Evolutionary conservation across 164 flowering plant species (phyloP), one percentile per base, ranked within the genome.

Genomic region (Amborella trichopoda): DNA sequence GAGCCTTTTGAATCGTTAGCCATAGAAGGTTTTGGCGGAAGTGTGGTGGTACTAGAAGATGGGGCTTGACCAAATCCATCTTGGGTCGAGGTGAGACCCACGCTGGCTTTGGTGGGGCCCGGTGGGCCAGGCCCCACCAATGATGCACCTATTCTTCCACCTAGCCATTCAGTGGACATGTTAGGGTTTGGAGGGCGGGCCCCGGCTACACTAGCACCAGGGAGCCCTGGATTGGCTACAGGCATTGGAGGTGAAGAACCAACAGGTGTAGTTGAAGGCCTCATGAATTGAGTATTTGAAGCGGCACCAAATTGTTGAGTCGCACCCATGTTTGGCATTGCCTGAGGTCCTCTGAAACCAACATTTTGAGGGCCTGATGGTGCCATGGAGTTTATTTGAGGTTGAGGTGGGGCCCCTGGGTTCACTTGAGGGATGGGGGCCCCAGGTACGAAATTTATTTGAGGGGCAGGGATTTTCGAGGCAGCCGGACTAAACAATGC

Each of bases 391-490:
- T 16, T 16, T 16, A 38, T 38, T 21, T 37, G 40, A 26, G 68
- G 54, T 19, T 65, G 54, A 44, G 81, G 56, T 21, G 72, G 44
- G 24, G 67, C 64, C 46, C 37, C 56, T 34, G 68, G 20, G 64
- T 49, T 70, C 42, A 46, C 9, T 40, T 64, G 78, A 19, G 75
- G 61, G 32, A 59, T 59, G 65, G 86, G 56, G 26, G 28, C 16
- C n/a, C n/a, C n/a, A 3, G 79, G 72, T 48, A 71, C 39, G 67
- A 77, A 61, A 68, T 78, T 80, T 56, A 91, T 87, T 60, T 80
- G 74, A 2, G 99, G 99, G 18, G 99, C 64, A 33, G 99, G 96
- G 46, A 91, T 87, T 75, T 78, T 81, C 40, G 99, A 78, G 27
- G 96, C 80, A 56, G 96, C 96, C 14, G 96, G 89, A 48, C 93